These are phyloP conservation scores for Albatrellus ellisii DNA, from an alignment of 768 basidiomycete species.

Conservation along the genomic window DNA sequence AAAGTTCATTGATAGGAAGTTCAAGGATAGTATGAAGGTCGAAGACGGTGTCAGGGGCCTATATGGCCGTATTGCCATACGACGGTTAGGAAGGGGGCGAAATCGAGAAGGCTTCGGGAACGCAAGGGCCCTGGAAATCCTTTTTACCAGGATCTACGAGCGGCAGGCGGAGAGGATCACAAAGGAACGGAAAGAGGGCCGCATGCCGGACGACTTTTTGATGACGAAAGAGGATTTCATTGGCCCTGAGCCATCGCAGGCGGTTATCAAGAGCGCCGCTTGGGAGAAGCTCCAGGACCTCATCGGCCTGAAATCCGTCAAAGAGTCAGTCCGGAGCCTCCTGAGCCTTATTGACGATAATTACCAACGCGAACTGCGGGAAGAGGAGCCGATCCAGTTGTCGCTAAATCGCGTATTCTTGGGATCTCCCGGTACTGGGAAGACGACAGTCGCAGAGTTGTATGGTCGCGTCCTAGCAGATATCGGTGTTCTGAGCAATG, in stretches of 20 bases:
- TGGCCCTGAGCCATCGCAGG: conserved; percentile 46
- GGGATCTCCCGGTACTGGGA: conserved; percentile 59
- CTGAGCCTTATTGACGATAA: conserved; percentile 36
- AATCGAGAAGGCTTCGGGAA: conserved; percentile 53
- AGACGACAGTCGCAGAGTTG: conserved; percentile 54
- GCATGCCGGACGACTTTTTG: conserved; percentile 33
- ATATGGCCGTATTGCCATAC: conserved; percentile 39
- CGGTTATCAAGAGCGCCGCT: conserved; percentile 28
- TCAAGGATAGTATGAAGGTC: conserved; percentile 34
- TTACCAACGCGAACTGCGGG: conserved; percentile 44
- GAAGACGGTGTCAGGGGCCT: conserved; percentile 41
- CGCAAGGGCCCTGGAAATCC: conserved; percentile 43
- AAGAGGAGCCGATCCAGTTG: conserved; percentile 37
- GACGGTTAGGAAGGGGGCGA: conserved; percentile 48
- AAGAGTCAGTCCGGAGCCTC: conserved; percentile 35
- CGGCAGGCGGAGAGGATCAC: conserved; percentile 41
- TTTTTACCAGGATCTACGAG: conserved; percentile 31
- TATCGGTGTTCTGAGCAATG: conserved; percentile 48
- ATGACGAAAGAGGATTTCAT: conserved; percentile 44
- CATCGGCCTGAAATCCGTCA: conserved; percentile 42
- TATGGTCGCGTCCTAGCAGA: conserved; percentile 54
- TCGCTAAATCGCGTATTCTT: conserved; percentile 55
- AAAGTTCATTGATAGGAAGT: conserved; percentile 31
- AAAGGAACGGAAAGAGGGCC: conserved; percentile 27
- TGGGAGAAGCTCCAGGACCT: conserved; percentile 40